Conservation (phyloP, 306 rosid species). For the Crotalaria pallida region DNA sequence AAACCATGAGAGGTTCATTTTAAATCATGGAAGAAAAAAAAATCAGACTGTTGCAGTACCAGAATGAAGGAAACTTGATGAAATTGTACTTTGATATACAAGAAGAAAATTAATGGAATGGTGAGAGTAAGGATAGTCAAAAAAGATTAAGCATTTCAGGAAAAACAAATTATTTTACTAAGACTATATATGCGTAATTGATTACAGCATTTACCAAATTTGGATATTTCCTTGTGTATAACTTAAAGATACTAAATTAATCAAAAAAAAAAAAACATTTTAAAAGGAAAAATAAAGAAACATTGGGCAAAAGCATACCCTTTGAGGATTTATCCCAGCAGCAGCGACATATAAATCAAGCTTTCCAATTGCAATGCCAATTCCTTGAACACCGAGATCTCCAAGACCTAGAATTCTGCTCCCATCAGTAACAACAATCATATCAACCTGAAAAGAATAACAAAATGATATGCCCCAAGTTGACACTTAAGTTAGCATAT, state of each 20-base stretch:
- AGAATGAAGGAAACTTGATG: neutral
- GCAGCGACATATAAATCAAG: slow-evolving; percentile 98
- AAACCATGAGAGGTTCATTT: neutral
- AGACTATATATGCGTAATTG: neutral
- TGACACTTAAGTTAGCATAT: neutral
- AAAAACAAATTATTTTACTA: neutral
- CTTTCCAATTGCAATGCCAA: slow-evolving; percentile 93
- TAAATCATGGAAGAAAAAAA: neutral
- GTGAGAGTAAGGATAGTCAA: neutral
- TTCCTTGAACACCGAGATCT: slow-evolving; percentile 98
- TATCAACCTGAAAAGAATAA: slow-evolving; percentile 78
- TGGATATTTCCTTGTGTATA: neutral
- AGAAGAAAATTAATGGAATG: neutral
- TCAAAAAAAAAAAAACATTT: neutral
- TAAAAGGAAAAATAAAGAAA: slow-evolving; percentile 11
- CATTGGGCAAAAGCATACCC: slow-evolving; percentile 44
- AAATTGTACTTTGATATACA: neutral
- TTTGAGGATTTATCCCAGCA: slow-evolving; percentile 98
- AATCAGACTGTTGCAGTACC: neutral
- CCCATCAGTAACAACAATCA: slow-evolving; percentile 99
- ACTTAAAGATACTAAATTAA: neutral
- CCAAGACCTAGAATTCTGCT: slow-evolving; percentile 98
- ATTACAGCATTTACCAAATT: slow-evolving; percentile 12
- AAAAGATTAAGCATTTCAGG: neutral
- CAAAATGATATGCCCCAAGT: slow-evolving; percentile 13